These are phyloP conservation scores for Serendipita sp. DNA, from an alignment of 768 basidiomycete species.

Conservation along the genomic window DNA sequence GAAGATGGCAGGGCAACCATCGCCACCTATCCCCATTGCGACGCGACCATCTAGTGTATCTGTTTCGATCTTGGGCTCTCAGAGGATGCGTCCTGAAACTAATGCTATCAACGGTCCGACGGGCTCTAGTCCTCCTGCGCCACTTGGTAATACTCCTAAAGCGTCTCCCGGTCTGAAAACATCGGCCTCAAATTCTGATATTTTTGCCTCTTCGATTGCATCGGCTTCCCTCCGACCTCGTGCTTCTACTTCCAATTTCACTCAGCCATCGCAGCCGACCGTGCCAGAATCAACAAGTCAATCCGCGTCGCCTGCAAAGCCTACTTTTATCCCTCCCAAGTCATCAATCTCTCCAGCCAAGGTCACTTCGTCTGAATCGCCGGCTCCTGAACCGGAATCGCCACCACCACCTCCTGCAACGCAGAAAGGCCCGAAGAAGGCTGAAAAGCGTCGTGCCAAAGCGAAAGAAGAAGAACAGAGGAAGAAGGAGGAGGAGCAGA, in stretches of 20 bases:
- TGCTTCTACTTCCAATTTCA: neutral
- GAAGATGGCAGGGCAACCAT: neutral
- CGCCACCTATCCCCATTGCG: neutral
- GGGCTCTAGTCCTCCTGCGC: neutral
- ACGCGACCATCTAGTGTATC: neutral
- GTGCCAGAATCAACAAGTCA: neutral
- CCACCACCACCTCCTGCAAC: neutral
- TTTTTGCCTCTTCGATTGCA: neutral
- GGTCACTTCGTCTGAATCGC: neutral
- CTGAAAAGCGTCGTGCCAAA: neutral
- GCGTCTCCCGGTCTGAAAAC: neutral
- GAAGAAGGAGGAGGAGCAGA: neutral
- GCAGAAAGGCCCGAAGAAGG: neutral
- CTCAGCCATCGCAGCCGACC: neutral
- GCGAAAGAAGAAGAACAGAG: neutral
- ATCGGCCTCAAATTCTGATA: neutral
- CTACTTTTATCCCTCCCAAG: neutral
- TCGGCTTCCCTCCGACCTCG: neutral
- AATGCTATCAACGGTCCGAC: neutral
- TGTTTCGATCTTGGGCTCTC: neutral
- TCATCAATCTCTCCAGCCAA: neutral
- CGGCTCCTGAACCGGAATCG: neutral
- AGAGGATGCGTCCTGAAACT: neutral
- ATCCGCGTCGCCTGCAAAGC: neutral
- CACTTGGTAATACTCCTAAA: neutral